These are phyloP conservation scores for Ceratocystis destructans DNA, from an alignment of 2,329 filamentous ascomycete species.

Conservation along the genomic window DNA sequence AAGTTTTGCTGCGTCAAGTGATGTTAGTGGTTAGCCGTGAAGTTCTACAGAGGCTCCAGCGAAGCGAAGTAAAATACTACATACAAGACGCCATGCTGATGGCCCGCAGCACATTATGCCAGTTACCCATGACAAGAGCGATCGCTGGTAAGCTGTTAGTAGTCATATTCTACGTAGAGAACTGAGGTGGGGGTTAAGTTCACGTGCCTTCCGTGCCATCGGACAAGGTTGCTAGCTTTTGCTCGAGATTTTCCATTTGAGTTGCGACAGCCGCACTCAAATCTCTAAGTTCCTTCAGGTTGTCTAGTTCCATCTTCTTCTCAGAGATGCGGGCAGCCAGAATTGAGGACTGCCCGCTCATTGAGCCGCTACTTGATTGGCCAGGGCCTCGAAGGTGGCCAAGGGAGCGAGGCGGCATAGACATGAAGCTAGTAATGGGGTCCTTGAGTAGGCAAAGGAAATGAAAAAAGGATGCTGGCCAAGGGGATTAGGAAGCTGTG, in stretches of 20 bases:
- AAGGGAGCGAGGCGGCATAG: conserved; percentile 9
- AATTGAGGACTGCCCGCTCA: conserved; percentile 51
- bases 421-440: neutral
- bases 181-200: neutral
- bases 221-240: conserved; percentile 62
- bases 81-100: conserved; percentile 77
- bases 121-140: conserved; percentile 71
- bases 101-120: conserved; percentile 72
- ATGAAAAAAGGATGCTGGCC: neutral
- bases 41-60: neutral
- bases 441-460: neutral
- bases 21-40: neutral
- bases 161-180: neutral
- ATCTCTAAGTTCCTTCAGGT: conserved; percentile 61
- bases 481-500: neutral
- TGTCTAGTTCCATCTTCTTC: conserved; percentile 73
- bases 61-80: conserved; percentile 23
- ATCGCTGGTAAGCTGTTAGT: conserved; percentile 42
- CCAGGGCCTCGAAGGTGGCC: conserved; percentile 53
- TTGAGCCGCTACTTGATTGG: conserved; percentile 30
- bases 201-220: conserved; percentile 63
- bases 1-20: conserved; percentile 15
- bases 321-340: conserved; percentile 66
- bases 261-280: conserved; percentile 63
- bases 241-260: conserved; percentile 71